Evolutionary conservation across 1,284 basidiomycete genomes (phyloP).

Genomic region (Sporisorium sorghi): DNA sequence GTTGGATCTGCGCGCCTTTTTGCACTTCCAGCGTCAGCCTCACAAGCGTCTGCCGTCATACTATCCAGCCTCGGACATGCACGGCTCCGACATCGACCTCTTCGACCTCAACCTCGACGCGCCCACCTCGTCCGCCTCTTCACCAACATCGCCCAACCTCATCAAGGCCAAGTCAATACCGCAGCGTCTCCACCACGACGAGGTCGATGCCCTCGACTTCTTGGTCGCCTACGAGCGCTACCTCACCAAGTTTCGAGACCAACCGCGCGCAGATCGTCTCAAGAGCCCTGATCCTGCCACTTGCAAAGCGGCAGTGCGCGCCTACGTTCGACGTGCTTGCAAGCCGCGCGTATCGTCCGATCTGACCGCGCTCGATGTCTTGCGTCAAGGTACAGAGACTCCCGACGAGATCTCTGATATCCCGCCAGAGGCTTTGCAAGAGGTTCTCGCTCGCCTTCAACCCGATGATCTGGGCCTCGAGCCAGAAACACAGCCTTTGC

Average conservation of each 20-base stretch:
- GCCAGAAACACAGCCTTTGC: constrained; percentile 40
- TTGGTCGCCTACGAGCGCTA: constrained; percentile 57
- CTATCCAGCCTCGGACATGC: constrained; percentile 46
- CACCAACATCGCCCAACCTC: constrained; percentile 6
- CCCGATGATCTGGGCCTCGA: constrained; percentile 38
- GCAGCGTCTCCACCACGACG: constrained; percentile 35
- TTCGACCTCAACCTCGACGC: constrained; percentile 32
- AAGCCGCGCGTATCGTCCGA: constrained; percentile 35
- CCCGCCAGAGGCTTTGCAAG: constrained; percentile 16
- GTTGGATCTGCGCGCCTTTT: constrained; percentile 30
- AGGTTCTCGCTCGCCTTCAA: constrained; percentile 27
- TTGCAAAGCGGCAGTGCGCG: constrained; percentile 40
- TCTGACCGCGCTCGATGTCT: constrained; percentile 24
- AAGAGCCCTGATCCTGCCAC: constrained; percentile 41
- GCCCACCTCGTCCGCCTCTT: constrained; percentile 12
- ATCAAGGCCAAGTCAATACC: constrained; percentile 10
- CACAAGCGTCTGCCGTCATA: constrained; percentile 28
- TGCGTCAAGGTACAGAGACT: constrained; percentile 9
- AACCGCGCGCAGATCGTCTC: constrained; percentile 35
- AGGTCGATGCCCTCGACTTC: constrained; percentile 58
- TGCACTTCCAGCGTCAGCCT: constrained; percentile 44
- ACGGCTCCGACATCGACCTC: constrained; percentile 27
- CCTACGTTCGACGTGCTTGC: constrained; percentile 32
- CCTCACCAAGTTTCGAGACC: constrained; percentile 37
- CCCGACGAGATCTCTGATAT: constrained; percentile 12